phyloP scores from a whole-genome alignment of 2,329 filamentous ascomycete genomes.

The Periconia sp. region DNA sequence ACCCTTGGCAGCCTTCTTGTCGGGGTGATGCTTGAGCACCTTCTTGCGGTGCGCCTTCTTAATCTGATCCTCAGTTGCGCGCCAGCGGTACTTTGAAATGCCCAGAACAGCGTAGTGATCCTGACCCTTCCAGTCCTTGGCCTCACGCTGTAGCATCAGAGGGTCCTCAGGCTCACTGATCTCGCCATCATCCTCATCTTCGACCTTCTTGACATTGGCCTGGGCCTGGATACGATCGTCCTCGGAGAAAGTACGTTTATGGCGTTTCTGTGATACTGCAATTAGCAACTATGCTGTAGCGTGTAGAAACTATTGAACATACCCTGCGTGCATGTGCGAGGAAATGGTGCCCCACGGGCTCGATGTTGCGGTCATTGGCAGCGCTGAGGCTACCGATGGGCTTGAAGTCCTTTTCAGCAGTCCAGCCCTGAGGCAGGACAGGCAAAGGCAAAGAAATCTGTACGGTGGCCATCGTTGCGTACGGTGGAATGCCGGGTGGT shows the following conservation, averaged over 20 bases:
- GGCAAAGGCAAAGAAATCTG: constrained; percentile 70
- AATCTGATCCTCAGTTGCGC: constrained; percentile 96
- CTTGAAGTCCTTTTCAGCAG: constrained; percentile 90
- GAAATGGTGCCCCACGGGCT: constrained; percentile 97
- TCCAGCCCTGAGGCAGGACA: constrained; percentile 77
- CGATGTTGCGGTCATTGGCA: constrained; percentile 82
- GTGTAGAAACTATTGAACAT: constrained; percentile 29
- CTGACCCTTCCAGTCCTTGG: constrained; percentile 99
- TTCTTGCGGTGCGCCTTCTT: constrained; percentile 99
- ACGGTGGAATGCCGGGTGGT: constrained; percentile 7
- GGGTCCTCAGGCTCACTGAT: constrained; percentile 94
- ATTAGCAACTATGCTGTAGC: constrained; percentile 15
- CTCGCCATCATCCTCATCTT: constrained; percentile 86
- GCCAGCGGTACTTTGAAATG: constrained; percentile 86
- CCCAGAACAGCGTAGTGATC: constrained; percentile 98
- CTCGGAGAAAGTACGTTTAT: constrained; percentile 97
- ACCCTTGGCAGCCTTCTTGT: constrained; percentile 95
- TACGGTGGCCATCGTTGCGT: constrained; percentile 63
- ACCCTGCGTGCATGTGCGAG: constrained; percentile 94
- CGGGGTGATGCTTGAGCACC: constrained; percentile 97
- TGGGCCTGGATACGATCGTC: constrained; percentile 97
- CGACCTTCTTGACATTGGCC: constrained; percentile 91
- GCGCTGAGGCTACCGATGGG: constrained; percentile 73
- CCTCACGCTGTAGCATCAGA: constrained; percentile 86
- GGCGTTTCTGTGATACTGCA: constrained; percentile 60